These are phyloP conservation scores for Flaveria floridana DNA, from an alignment of 140 eudicot genomes.

Conservation along the genomic window DNA sequence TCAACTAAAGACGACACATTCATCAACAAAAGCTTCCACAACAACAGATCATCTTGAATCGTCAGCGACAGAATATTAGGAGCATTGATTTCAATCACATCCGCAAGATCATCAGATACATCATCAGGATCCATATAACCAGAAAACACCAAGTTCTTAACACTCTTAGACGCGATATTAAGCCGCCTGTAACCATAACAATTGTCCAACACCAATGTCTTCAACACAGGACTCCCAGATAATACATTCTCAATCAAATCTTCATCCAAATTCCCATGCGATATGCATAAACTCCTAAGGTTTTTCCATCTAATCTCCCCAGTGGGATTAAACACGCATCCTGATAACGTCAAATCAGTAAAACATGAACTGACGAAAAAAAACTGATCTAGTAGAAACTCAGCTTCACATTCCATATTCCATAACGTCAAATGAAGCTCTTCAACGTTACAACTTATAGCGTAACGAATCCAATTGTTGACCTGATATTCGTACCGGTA, in stretches of 20 bases:
- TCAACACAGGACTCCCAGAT: conserved; percentile 33
- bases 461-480: conserved; percentile 26
- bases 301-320: conserved; percentile 22
- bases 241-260: conserved; percentile 29
- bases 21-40: conserved; percentile 30
- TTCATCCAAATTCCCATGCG: conserved; percentile 8
- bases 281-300: conserved; percentile 18
- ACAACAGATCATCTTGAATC: neutral
- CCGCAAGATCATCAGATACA: neutral
- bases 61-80: conserved; percentile 24
- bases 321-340: conserved; percentile 13
- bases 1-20: conserved; percentile 31
- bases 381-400: conserved; percentile 18
- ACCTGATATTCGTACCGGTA: conserved; percentile 1
- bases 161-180: conserved; percentile 28
- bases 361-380: conserved; percentile 29
- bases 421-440: neutral
- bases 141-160: conserved; percentile 33
- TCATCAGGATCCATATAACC: conserved; percentile 20
- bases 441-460: conserved; percentile 11
- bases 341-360: conserved; percentile 17
- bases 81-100: conserved; percentile 31
- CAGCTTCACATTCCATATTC: neutral
- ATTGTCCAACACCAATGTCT: conserved; percentile 20
- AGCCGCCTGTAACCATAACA: conserved; percentile 30